phyloP scores from a whole-genome alignment of 2,329 filamentous ascomycete genomes.

The Didymellaceae sp. region DNA sequence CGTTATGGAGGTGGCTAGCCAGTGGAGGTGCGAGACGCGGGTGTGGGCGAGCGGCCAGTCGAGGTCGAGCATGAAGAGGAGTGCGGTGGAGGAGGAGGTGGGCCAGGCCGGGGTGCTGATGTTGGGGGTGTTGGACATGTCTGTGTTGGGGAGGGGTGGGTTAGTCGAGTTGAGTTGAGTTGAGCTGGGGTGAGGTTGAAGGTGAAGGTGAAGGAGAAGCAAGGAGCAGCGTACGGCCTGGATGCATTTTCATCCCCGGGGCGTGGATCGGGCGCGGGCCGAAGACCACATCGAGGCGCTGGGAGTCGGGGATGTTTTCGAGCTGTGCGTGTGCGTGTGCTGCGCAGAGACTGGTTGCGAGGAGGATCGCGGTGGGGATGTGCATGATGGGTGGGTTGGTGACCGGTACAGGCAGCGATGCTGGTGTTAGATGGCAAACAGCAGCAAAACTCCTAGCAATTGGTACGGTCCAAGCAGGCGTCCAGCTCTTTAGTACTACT shows the following conservation, averaged over 20 bases:
- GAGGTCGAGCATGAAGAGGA: slow-evolving; percentile 39
- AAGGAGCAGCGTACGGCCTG: slow-evolving; percentile 16
- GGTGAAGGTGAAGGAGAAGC: no score
- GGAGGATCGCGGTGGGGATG: no score
- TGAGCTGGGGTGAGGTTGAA: no score
- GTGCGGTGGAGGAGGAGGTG: slow-evolving; percentile 5
- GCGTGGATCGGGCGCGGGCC: slow-evolving; percentile 17
- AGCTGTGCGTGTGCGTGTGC: neutral
- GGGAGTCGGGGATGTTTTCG: neutral
- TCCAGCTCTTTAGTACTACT: no score
- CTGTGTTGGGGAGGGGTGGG: slow-evolving; percentile 13
- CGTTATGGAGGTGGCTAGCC: slow-evolving; percentile 36
- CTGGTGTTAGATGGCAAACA: no score
- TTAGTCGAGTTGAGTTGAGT: no score
- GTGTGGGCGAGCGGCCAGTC: slow-evolving; percentile 37
- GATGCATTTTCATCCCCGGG: slow-evolving; percentile 22
- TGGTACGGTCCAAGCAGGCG: no score
- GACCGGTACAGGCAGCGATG: no score
- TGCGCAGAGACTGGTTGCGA: neutral
- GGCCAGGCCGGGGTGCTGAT: slow-evolving; percentile 30
- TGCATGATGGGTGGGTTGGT: no score
- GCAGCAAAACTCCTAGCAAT: no score
- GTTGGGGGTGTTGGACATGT: slow-evolving; percentile 31
- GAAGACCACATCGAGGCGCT: slow-evolving; percentile 18
- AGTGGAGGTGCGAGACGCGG: slow-evolving; percentile 38